Conservation (phyloP, 2,329 filamentous ascomycete genomes). For the Macrophomina phaseolina region DNA sequence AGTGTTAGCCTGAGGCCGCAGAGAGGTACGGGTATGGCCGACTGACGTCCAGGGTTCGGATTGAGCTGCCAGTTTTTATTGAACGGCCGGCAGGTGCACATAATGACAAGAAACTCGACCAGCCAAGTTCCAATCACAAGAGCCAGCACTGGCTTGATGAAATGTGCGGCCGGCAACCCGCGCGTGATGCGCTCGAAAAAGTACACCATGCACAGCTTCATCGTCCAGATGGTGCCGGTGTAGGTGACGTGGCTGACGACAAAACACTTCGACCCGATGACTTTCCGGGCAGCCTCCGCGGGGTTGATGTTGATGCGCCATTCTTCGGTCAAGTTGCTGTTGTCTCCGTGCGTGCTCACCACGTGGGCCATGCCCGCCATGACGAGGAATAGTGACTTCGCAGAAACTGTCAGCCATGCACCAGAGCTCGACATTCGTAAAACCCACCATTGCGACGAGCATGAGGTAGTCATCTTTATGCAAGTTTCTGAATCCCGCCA, state of each 20-base stretch:
- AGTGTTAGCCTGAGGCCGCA: background rate
- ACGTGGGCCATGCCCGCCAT: constrained; percentile 6
- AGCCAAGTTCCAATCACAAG: constrained; percentile 2
- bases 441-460: background rate
- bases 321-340: constrained; percentile 1
- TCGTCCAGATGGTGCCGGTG: constrained; percentile 7
- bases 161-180: background rate
- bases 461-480: constrained; percentile 1
- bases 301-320: background rate
- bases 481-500: background rate
- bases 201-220: constrained; percentile 4
- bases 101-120: constrained; percentile 3
- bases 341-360: constrained; percentile 1
- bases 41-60: background rate
- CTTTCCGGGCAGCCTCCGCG: background rate
- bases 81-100: constrained; percentile 10
- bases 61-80: background rate
- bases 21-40: background rate
- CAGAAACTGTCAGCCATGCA: background rate
- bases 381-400: background rate
- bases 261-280: constrained; percentile 1
- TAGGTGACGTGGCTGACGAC: constrained; percentile 9
- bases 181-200: background rate
- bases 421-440: background rate
- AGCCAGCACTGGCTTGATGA: background rate